Evolutionary conservation across 768 basidiomycete genomes (phyloP).

Genomic region (Porphyrellus cyaneotinctus): DNA sequence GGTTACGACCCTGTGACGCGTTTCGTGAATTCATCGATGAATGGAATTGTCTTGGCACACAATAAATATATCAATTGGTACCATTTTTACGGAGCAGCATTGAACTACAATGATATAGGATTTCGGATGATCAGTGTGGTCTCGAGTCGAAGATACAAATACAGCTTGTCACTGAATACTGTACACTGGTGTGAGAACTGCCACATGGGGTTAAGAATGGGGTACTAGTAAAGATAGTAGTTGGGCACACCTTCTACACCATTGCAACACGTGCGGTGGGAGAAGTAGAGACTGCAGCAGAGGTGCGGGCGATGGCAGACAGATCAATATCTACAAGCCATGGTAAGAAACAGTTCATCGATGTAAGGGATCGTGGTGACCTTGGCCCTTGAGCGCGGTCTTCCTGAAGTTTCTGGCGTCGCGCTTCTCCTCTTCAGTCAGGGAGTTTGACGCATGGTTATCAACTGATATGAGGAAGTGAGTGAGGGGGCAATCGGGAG

Average conservation of each 20-base stretch:
- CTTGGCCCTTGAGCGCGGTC: conserved; percentile 61
- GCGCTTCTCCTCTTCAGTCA: conserved; percentile 63
- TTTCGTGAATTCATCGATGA: no score
- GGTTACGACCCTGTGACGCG: no score
- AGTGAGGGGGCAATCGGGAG: conserved; percentile 5
- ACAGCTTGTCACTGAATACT: conserved; percentile 12
- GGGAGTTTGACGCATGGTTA: conserved; percentile 34
- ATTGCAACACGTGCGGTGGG: conserved; percentile 29
- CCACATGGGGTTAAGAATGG: background rate
- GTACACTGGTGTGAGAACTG: conserved; percentile 2
- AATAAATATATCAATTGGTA: no score
- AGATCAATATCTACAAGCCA: conserved; percentile 48
- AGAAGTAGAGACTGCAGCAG: conserved; percentile 61
- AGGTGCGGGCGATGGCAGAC: conserved; percentile 78
- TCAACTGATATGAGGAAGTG: conserved; percentile 12
- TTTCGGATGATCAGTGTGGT: background rate
- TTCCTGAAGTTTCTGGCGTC: conserved; percentile 66
- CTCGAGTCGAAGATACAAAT: conserved; percentile 14
- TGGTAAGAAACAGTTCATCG: conserved; percentile 1
- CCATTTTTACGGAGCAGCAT: background rate
- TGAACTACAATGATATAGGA: background rate
- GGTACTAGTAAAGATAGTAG: background rate
- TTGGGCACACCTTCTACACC: conserved; percentile 17
- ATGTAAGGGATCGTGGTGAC: conserved; percentile 26
- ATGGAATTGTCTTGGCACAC: no score